Evolutionary conservation across 192 early-diverging fungal genomes (phyloP).

Genomic region (Coemansia sp.): DNA sequence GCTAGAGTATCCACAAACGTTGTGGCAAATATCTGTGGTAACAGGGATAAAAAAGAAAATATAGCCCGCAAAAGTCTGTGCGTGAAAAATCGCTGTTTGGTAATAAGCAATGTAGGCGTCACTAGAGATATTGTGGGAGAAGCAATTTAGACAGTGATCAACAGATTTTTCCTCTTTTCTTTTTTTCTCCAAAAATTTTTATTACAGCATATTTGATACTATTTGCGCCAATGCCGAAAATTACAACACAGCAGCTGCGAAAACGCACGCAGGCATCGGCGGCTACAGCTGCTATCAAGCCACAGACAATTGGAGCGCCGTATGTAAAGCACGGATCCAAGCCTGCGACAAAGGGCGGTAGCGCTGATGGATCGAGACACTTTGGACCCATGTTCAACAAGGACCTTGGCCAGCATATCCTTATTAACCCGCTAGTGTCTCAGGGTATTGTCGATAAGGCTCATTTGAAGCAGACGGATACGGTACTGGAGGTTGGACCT

Average conservation of each 20-base stretch:
- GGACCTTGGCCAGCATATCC: slow-evolving; percentile 95
- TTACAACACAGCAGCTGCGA: slow-evolving; percentile 53
- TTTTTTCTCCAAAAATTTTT: not conserved
- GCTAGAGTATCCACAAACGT: not conserved
- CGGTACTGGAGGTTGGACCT: slow-evolving; percentile 91
- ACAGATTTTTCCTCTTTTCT: not conserved
- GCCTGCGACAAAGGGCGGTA: slow-evolving; percentile 2
- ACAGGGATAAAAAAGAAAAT: not conserved
- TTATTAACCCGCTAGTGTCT: slow-evolving; percentile 96
- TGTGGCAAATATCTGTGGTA: no score
- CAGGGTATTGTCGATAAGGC: slow-evolving; percentile 97
- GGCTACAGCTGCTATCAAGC: slow-evolving; percentile 36
- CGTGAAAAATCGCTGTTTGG: not conserved
- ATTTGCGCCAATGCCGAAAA: slow-evolving; percentile 45
- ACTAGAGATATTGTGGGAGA: slow-evolving; percentile 2
- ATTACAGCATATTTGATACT: not conserved
- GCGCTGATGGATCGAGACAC: slow-evolving; percentile 34
- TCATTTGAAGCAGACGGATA: slow-evolving; percentile 64
- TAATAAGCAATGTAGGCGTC: not conserved
- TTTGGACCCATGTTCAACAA: slow-evolving; percentile 96
- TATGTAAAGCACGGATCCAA: slow-evolving; percentile 30
- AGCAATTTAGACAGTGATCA: not conserved
- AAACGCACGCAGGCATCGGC: slow-evolving; percentile 53
- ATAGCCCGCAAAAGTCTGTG: not conserved
- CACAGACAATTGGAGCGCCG: slow-evolving; percentile 45